Base-by-base conservation (phyloP, 352 stramenopile species). In the Globisporangium cederbergense region DNA sequence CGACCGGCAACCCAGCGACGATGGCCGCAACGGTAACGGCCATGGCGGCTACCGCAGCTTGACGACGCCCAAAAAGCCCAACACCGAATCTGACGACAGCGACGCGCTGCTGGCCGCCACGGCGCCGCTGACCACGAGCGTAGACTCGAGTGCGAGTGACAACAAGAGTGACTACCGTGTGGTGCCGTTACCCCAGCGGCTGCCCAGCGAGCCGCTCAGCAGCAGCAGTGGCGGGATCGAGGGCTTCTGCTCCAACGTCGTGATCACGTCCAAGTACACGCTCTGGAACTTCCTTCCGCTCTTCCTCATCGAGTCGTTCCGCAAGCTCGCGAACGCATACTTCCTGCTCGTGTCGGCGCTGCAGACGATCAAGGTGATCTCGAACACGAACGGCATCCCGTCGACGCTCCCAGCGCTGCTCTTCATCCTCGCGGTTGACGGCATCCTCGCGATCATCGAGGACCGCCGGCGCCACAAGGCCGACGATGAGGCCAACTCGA, bases 231-330 rank as follows among this genome's bases (percentile, higher is more conserved):
- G 40, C 10, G 40, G 9, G 54, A 58, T 18, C 67, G 47, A 71
- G 16, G 52, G 67, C 10, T 91, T 89, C 64, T 89, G 78, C 68
- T 81, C 80, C 14, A 98, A 98, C 61, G 75, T 93, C 36, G 86
- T 98, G 16, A 91, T 91, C 61, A 98, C 92, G 54, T 95, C 89
- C 71, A 97, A 97, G 76, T 98, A 97, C 77, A 95, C 89, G 64
- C 67, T 70, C 14, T 95, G 78, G 72, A 96, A 86, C 67, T 97
- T 98, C 63, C 47, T 98, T 32, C 91, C 91, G 49, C 77, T 88
- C 4, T 97, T 97, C 50, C 77, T 98, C 52, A 71, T 91, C 66
- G 89, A 98, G 65, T 85, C 73, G 9, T 95, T 95, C 70, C 70
- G 73, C n/a, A 93, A 90, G 60, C 73, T 97, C 52, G 93, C 93